Conservation (phyloP, 805 yeast species). For the Ogataea corticis region DNA sequence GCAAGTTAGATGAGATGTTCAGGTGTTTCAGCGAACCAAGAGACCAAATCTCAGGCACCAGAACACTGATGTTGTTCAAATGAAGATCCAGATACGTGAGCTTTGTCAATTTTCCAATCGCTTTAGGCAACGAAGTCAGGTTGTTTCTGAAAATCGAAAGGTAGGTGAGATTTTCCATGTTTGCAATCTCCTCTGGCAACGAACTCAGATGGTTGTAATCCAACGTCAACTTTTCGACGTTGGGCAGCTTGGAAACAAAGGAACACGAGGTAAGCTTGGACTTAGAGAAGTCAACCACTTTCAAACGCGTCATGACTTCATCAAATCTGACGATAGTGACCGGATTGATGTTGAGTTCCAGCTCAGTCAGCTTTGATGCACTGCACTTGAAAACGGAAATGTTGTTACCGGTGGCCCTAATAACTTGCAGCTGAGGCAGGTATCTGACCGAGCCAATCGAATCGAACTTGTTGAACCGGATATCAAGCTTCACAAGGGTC, state of each 20-base stretch:
- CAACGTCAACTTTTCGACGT: conserved; percentile 69
- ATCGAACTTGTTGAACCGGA: conserved; percentile 65
- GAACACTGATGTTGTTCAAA: conserved; percentile 71
- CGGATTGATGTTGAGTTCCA: conserved; percentile 82
- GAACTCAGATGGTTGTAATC: conserved; percentile 81
- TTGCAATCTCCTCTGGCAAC: conserved; percentile 68
- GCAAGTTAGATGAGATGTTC: conserved; percentile 73
- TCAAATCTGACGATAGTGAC: conserved; percentile 66
- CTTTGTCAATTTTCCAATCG: conserved; percentile 58
- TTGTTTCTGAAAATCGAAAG: conserved; percentile 76
- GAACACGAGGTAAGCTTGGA: conserved; percentile 81
- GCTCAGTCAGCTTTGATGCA: conserved; percentile 61
- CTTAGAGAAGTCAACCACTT: conserved; percentile 72
- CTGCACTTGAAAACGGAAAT: conserved; percentile 68
- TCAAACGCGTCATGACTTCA: conserved; percentile 54
- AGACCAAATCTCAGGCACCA: conserved; percentile 70
- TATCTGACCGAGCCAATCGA: conserved; percentile 57
- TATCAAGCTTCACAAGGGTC: conserved; percentile 68
- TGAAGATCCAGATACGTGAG: conserved; percentile 76
- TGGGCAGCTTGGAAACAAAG: conserved; percentile 60
- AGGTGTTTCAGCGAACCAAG: conserved; percentile 55
- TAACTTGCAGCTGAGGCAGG: conserved; percentile 65
- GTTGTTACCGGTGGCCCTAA: conserved; percentile 72
- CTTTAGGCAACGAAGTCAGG: conserved; percentile 65
- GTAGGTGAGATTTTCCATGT: conserved; percentile 56